Evolutionary conservation across 2,329 filamentous ascomycete species (phyloP), one percentile per base, ranked within the genome.

Genomic region (Diaporthe sp.): DNA sequence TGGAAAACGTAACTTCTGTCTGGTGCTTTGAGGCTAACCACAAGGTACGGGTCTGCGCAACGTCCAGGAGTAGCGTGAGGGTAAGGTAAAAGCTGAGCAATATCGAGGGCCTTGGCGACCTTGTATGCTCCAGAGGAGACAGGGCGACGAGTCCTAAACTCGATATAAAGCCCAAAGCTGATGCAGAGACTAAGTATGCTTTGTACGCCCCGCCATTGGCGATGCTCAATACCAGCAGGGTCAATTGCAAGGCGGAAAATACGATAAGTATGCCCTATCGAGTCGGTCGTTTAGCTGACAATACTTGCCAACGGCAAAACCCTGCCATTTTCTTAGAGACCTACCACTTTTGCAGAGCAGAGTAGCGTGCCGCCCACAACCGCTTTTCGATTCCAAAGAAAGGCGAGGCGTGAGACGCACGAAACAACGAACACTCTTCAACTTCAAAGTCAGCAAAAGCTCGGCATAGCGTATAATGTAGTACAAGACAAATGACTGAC

Each of bases 1-100:
- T 61, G 6, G 69, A 61, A 13, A 77, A 77, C 0, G 50, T 55
- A 30, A 74, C 12, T 42, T 78, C 78, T 4, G 53, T 35, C 19
- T 55, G 59, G 5, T 65, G 71, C 4, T 17, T 35, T 4, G 74
- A 69, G 4, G 71, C 58, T 9, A 88, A 80, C 82, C 84, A 88
- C 4, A 85, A 75, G 0, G 86, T 88, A 7, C 87, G 81, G 0
- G 80, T 79, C 73, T 85, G 84, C 0, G 82, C 82, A 4, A 82
- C 77, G 50, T 89, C 88, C 27, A 88, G 81, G 3, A 89, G 77
- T 0, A 86, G 75, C 1, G 85, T 85, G 3, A 87, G 44, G 13
- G 84, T 74, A 4, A 88, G 75, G 66, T 85, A 89, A 12, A 78
- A 74, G 17, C 78, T 83, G 17, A 89, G 78, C 5, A 89, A 70